A percentile compares a stretch with the other conserved stretches of the same genome.
Conservation (phyloP, 495 filamentous ascomycete species). For the Astrothelium subdiscretum region DNA sequence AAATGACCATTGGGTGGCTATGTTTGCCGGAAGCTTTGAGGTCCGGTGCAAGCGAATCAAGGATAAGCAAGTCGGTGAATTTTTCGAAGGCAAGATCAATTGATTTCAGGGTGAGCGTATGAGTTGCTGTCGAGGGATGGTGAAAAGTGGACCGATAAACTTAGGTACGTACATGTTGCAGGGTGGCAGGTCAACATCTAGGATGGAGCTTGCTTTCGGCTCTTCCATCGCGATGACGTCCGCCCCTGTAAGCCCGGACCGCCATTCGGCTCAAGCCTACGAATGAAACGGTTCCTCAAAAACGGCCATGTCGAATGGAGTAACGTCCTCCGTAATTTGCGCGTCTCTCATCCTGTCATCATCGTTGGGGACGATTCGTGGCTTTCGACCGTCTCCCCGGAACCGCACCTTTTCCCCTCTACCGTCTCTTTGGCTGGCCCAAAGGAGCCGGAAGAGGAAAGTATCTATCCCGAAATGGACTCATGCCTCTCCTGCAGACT, state of each 20-base stretch:
- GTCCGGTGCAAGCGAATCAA: not conserved
- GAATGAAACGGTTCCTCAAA: not conserved
- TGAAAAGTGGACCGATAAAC: not conserved
- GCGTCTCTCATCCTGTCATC: not conserved
- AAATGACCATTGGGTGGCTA: not conserved
- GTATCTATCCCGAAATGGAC: not conserved
- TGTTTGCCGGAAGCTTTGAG: not conserved
- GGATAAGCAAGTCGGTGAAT: not conserved
- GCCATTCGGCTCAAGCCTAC: not conserved
- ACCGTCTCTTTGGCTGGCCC: not conserved
- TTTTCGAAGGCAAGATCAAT: not conserved
- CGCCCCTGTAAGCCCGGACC: not conserved
- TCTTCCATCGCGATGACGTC: not conserved
- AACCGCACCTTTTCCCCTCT: not conserved
- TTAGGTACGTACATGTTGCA: not conserved
- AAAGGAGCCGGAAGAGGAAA: not conserved
- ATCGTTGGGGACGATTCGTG: not conserved
- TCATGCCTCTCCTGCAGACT: not conserved
- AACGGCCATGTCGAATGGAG: not conserved
- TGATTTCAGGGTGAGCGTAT: not conserved
- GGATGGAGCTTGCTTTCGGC: constrained; percentile 1
- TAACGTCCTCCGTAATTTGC: not conserved
- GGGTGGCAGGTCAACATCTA: not conserved
- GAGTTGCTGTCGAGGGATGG: not conserved
- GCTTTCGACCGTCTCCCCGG: not conserved